Conservation (phyloP, 495 filamentous ascomycete species). For the Penicillium pancosmium region DNA sequence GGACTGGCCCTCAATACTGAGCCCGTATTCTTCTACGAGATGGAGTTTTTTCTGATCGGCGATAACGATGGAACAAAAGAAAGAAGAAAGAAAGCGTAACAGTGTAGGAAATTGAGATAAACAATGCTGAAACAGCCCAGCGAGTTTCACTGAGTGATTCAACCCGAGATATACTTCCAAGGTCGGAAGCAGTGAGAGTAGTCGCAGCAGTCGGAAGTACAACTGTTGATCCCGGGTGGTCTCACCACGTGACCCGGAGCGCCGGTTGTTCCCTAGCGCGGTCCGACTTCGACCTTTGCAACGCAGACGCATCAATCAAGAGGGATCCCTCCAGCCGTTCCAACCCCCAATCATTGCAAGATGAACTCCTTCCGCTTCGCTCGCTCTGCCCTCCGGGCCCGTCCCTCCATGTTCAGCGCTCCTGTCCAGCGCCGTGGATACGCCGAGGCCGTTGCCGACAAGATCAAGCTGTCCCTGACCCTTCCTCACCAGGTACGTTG, state of each 20-base stretch:
- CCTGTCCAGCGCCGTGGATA: constrained; percentile 84
- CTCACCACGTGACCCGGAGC: constrained; percentile 35
- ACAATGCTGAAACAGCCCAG: too few relatives aligned
- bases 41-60: background rate
- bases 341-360: constrained; percentile 44
- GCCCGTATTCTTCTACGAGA: background rate
- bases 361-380: constrained; percentile 94
- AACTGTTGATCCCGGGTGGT: constrained; percentile 18
- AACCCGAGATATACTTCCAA: too few relatives aligned
- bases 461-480: constrained; percentile 96
- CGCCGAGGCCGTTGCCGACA: constrained; percentile 90
- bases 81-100: too few relatives aligned
- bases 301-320: constrained; percentile 46
- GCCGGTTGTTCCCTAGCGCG: constrained; percentile 52
- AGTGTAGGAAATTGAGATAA: too few relatives aligned
- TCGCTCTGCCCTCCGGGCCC: constrained; percentile 80
- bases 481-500: constrained; percentile 94
- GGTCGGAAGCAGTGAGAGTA: too few relatives aligned
- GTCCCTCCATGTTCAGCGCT: constrained; percentile 67
- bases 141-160: too few relatives aligned
- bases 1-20: background rate
- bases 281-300: constrained; percentile 51
- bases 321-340: constrained; percentile 43
- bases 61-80: background rate
- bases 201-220: background rate